Percentiles rank a stretch among this genome's conserved stretches.
Evolutionary conservation across 495 filamentous ascomycete species (phyloP).

Genomic region (Talaromyces adpressus): DNA sequence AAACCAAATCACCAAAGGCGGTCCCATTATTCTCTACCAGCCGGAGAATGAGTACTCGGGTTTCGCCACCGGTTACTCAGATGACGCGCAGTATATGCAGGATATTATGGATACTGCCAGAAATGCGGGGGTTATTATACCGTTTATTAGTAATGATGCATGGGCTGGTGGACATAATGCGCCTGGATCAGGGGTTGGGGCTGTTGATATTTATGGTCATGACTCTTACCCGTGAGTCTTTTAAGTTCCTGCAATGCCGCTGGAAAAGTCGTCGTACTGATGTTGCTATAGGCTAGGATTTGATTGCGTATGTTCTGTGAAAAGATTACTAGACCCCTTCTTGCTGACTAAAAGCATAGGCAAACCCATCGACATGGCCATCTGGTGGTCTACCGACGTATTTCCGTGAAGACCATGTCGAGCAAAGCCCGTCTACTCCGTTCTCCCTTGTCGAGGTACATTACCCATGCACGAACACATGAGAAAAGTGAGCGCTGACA

Average conservation of each 20-base stretch:
- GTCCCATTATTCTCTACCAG: conserved; percentile 70
- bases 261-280: not conserved
- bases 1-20: conserved; percentile 72
- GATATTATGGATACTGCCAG: conserved; percentile 62
- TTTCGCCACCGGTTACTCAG: conserved; percentile 32
- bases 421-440: conserved; percentile 58
- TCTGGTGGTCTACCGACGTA: conserved; percentile 35
- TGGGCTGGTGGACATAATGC: conserved; percentile 49
- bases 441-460: conserved; percentile 58
- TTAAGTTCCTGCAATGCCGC: not conserved
- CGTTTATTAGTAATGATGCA: conserved; percentile 72
- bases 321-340: not conserved
- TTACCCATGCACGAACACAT: not conserved
- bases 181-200: conserved; percentile 55
- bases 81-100: conserved; percentile 59
- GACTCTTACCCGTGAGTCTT: conserved; percentile 54
- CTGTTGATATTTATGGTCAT: conserved; percentile 73
- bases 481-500: conserved; percentile 4
- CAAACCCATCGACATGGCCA: conserved; percentile 45
- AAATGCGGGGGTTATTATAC: conserved; percentile 63
- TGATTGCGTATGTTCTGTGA: conserved; percentile 36
- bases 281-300: conserved; percentile 44
- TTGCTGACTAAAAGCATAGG: conserved; percentile 14
- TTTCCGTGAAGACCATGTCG: conserved; percentile 40
- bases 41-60: conserved; percentile 71